phyloP scores from a whole-genome alignment of 2,329 filamentous ascomycete genomes.

The Talaromyces amestolkiae region DNA sequence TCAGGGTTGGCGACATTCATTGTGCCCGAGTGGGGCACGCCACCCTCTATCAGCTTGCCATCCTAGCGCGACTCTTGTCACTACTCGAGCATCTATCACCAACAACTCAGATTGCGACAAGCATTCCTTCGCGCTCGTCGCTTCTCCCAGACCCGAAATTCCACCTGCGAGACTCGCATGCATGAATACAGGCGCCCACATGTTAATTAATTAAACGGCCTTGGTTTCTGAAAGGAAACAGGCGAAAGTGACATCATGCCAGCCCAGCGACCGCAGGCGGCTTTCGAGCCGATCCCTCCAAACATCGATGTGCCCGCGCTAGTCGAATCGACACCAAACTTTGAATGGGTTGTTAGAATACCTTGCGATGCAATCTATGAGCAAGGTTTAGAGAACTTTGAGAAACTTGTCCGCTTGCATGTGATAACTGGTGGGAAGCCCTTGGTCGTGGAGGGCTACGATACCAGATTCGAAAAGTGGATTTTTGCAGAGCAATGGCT shows the following conservation, averaged over 20 bases:
- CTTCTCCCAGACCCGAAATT: background rate
- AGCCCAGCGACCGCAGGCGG: conserved; percentile 73
- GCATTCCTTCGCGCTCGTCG: background rate
- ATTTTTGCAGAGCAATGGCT: conserved; percentile 83
- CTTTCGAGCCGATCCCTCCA: conserved; percentile 87
- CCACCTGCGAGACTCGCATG: background rate
- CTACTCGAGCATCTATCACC: background rate
- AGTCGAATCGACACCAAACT: conserved; percentile 76
- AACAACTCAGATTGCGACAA: background rate
- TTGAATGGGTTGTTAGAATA: conserved; percentile 81
- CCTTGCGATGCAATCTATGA: conserved; percentile 73
- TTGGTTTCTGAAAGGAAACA: background rate
- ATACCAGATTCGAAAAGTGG: conserved; percentile 68
- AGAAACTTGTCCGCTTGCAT: conserved; percentile 78
- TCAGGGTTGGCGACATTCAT: background rate
- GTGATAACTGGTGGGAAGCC: conserved; percentile 84
- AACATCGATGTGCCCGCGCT: conserved; percentile 74
- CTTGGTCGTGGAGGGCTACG: conserved; percentile 86
- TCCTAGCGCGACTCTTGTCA: background rate
- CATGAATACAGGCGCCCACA: background rate
- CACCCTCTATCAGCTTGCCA: too few relatives aligned
- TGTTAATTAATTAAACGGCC: background rate
- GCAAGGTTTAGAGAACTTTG: conserved; percentile 75
- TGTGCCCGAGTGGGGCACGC: too few relatives aligned
- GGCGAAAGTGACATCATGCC: conserved; percentile 61